Percentiles rank a stretch among this genome's conserved stretches.
phyloP scores from a whole-genome alignment of 2,329 filamentous ascomycete species.

The Diaporthe citrichinensis region DNA sequence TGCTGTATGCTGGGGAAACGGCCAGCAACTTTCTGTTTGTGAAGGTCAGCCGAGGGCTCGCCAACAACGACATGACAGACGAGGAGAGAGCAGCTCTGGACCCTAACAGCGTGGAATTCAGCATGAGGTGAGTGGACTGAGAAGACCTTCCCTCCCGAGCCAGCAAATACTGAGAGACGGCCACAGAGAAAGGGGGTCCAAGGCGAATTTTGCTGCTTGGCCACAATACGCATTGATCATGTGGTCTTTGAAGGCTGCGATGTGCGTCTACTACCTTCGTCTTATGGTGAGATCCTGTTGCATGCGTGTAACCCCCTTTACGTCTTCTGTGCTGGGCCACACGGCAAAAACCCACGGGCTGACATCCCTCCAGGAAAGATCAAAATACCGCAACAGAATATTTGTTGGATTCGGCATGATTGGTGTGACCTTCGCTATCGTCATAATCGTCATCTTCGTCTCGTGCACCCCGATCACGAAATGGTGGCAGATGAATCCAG shows the following conservation, averaged over 20 bases:
- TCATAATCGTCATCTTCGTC: conserved; percentile 46
- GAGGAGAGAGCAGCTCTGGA: conserved; percentile 58
- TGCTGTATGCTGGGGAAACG: conserved; percentile 65
- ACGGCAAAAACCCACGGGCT: background rate
- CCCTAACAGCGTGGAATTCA: conserved; percentile 59
- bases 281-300: conserved; percentile 54
- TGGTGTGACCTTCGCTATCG: conserved; percentile 44
- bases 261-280: conserved; percentile 68
- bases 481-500: conserved; percentile 46
- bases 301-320: background rate
- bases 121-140: conserved; percentile 30
- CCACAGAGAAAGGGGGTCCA: conserved; percentile 62
- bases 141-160: background rate
- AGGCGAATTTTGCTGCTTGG: conserved; percentile 68
- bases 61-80: conserved; percentile 70
- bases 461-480: conserved; percentile 39
- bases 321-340: conserved; percentile 4
- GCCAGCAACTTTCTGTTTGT: conserved; percentile 63
- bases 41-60: conserved; percentile 59
- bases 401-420: conserved; percentile 31
- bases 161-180: conserved; percentile 45
- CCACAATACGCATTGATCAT: conserved; percentile 65
- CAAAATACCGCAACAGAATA: conserved; percentile 27
- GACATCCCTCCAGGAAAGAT: conserved; percentile 48
- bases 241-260: conserved; percentile 67